Conservation (phyloP, 2,329 filamentous ascomycete species). For the Diaporthe ampelina region DNA sequence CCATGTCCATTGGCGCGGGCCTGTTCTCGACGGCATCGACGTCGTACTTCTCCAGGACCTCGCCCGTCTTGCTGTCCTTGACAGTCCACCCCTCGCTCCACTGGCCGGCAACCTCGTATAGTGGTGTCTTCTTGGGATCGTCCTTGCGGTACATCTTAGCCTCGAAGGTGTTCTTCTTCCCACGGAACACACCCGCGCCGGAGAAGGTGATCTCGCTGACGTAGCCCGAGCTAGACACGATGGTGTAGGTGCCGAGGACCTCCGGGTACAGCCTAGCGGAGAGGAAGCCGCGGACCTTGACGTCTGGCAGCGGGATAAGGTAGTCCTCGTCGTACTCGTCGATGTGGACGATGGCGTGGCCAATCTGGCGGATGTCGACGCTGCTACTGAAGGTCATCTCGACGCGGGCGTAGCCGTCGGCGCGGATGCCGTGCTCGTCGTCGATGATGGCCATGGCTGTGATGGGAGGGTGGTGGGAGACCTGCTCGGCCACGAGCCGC, state of each 20-base stretch:
- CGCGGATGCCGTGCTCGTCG: conserved; percentile 58
- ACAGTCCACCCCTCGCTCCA: conserved; percentile 60
- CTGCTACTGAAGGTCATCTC: conserved; percentile 65
- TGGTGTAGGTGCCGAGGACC: conserved; percentile 59
- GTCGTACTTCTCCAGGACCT: conserved; percentile 53
- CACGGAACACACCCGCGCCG: conserved; percentile 59
- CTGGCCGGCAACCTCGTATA: conserved; percentile 57
- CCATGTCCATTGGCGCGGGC: conserved; percentile 52
- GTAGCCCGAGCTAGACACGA: conserved; percentile 60
- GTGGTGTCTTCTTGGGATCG: conserved; percentile 51
- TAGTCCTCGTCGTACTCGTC: conserved; percentile 64
- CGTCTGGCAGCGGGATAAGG: conserved; percentile 62
- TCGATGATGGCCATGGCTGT: conserved; percentile 65
- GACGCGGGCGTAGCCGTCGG: conserved; percentile 65
- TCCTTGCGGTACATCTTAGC: conserved; percentile 57
- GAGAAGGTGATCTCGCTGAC: conserved; percentile 62
- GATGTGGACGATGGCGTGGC: conserved; percentile 64
- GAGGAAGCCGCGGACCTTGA: conserved; percentile 63
- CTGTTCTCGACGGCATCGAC: conserved; percentile 53
- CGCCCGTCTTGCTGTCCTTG: conserved; percentile 51
- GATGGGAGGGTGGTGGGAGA: conserved; percentile 67
- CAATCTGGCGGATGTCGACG: conserved; percentile 64
- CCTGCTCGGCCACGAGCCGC: conserved; percentile 61
- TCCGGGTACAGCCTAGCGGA: conserved; percentile 64
- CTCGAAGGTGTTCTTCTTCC: conserved; percentile 62